These are phyloP conservation scores for Malassezia dermatis DNA, from an alignment of 1,284 basidiomycete species.

Conservation along the genomic window DNA sequence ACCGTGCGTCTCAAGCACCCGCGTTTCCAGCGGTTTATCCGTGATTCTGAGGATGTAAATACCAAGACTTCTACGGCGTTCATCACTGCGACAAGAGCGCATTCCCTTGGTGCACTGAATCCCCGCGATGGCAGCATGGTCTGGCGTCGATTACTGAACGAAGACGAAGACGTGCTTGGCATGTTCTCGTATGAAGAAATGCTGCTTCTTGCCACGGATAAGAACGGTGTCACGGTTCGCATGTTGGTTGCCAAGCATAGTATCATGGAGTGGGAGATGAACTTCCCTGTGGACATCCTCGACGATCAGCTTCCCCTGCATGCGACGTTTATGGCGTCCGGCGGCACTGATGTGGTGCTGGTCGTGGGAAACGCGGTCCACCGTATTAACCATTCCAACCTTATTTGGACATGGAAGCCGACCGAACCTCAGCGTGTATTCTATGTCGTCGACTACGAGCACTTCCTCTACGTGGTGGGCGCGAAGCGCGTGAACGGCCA, in stretches of 20 bases:
- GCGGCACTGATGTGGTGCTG: neutral
- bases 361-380: neutral
- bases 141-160: conserved; percentile 68
- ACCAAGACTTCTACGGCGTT: conserved; percentile 53
- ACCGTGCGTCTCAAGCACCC: conserved; percentile 32
- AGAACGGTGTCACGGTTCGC: conserved; percentile 53
- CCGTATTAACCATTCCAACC: neutral
- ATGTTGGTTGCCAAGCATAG: conserved; percentile 62
- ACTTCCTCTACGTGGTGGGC: conserved; percentile 24
- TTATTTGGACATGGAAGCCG: conserved; percentile 10
- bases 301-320: neutral
- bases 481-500: neutral
- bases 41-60: conserved; percentile 26
- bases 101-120: conserved; percentile 68
- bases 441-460: conserved; percentile 19
- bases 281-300: neutral
- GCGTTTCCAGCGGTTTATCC: conserved; percentile 45
- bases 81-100: conserved; percentile 62
- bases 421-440: conserved; percentile 10
- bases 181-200: conserved; percentile 9
- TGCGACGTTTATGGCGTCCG: neutral
- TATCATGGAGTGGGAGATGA: conserved; percentile 53
- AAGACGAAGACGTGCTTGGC: conserved; percentile 55
- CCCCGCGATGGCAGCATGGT: conserved; percentile 63
- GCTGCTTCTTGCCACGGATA: neutral